Percentiles rank a stretch among this genome's conserved stretches.
These are phyloP conservation scores for Typha latifolia DNA, from an alignment of 176 grass and related monocot species.

Conservation along the genomic window DNA sequence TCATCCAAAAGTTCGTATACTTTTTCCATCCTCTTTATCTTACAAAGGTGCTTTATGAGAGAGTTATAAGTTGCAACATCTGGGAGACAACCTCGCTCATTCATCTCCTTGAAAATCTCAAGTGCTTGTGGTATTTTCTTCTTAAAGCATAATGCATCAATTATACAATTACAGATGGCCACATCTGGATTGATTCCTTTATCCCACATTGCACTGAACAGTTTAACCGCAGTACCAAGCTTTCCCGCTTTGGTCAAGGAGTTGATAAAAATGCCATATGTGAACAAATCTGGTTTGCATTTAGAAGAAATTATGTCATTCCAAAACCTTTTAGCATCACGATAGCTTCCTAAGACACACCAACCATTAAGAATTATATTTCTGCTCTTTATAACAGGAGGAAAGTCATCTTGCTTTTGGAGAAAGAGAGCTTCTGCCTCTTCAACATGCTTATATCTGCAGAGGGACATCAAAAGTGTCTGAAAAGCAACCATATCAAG, in stretches of 20 bases:
- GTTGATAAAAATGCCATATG: slow-evolving; percentile 61
- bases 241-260: slow-evolving; percentile 46
- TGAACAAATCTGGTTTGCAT: slow-evolving; percentile 51
- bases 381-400: slow-evolving; percentile 61
- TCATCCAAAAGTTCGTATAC: slow-evolving; percentile 54
- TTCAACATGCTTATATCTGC: slow-evolving; percentile 65
- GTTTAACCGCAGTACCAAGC: slow-evolving; percentile 33
- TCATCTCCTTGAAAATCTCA: slow-evolving; percentile 60
- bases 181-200: slow-evolving; percentile 61
- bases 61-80: slow-evolving; percentile 58
- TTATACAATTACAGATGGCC: slow-evolving; percentile 61
- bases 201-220: slow-evolving; percentile 51
- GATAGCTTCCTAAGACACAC: slow-evolving; percentile 59
- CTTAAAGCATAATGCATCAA: slow-evolving; percentile 66
- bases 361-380: slow-evolving; percentile 80
- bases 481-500: slow-evolving; percentile 56
- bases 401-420: slow-evolving; percentile 45
- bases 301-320: slow-evolving; percentile 48
- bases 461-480: slow-evolving; percentile 58
- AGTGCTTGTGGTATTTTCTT: slow-evolving; percentile 68
- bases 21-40: slow-evolving; percentile 50
- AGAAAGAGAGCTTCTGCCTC: slow-evolving; percentile 68
- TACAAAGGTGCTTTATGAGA: slow-evolving; percentile 64
- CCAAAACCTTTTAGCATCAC: slow-evolving; percentile 56
- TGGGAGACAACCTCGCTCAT: slow-evolving; percentile 39